These are phyloP conservation scores for Nepenthes alata DNA, from an alignment of 179 eudicot genomes.

Conservation along the genomic window DNA sequence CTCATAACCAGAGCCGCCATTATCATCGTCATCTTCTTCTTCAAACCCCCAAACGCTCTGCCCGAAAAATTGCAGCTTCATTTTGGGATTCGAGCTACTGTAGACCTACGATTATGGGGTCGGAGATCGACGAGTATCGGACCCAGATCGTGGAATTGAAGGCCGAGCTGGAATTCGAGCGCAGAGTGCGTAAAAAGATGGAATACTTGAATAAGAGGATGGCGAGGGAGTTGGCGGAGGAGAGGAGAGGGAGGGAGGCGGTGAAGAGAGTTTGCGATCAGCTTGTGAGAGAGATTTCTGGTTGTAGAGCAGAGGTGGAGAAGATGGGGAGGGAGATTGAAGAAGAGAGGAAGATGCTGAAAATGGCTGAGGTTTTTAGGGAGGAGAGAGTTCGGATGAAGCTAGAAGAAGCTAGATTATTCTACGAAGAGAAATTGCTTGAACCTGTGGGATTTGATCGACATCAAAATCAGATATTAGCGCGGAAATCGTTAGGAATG, in stretches of 20 bases:
- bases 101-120: slow-evolving; percentile 24
- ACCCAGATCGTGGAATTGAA: slow-evolving; percentile 39
- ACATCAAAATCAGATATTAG: neutral
- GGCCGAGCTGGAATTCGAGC: slow-evolving; percentile 43
- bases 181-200: slow-evolving; percentile 41
- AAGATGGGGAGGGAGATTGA: slow-evolving; percentile 43
- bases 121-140: slow-evolving; percentile 29
- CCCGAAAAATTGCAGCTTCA: slow-evolving; percentile 29
- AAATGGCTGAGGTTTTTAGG: slow-evolving; percentile 52
- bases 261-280: slow-evolving; percentile 32
- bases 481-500: neutral
- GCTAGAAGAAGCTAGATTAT: slow-evolving; percentile 44
- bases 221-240: slow-evolving; percentile 32
- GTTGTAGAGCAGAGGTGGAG: slow-evolving; percentile 21
- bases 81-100: slow-evolving; percentile 38
- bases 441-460: slow-evolving; percentile 16
- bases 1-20: slow-evolving; percentile 7
- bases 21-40: slow-evolving; percentile 12
- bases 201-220: slow-evolving; percentile 43
- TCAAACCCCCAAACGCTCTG: slow-evolving; percentile 21
- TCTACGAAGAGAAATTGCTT: slow-evolving; percentile 33
- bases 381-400: slow-evolving; percentile 77
- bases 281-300: slow-evolving; percentile 27
- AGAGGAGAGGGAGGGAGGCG: slow-evolving; percentile 30
- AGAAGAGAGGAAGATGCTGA: slow-evolving; percentile 58